These are phyloP conservation scores for Mycotypha africana DNA, from an alignment of 371 early-diverging fungal species.

Conservation along the genomic window DNA sequence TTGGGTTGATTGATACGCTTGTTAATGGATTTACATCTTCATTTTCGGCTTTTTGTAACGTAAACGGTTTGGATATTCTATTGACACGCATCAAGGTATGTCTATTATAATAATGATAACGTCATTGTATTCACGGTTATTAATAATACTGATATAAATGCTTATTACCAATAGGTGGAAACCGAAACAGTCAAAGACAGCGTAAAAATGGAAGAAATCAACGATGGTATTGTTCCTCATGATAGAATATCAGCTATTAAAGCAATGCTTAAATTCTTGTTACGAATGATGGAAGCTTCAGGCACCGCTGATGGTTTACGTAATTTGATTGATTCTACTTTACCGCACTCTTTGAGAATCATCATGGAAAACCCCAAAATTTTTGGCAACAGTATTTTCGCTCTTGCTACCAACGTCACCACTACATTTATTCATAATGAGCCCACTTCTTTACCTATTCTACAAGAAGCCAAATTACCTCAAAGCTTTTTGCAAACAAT, in stretches of 20 bases:
- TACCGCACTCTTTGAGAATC: constrained; percentile 69
- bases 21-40: constrained; percentile 73
- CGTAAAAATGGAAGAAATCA: too few relatives aligned
- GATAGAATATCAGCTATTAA: constrained; percentile 68
- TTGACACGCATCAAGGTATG: constrained; percentile 70
- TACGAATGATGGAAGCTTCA: constrained; percentile 90
- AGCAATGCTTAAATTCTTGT: constrained; percentile 84
- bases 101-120: constrained; percentile 26
- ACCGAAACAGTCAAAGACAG: too few relatives aligned
- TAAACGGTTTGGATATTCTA: constrained; percentile 74
- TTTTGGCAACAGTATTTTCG: constrained; percentile 74
- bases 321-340: constrained; percentile 87
- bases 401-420: constrained; percentile 84
- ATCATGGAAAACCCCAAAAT: constrained; percentile 68
- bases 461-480: constrained; percentile 88
- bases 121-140: too few relatives aligned
- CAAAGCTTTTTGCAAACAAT: constrained; percentile 75
- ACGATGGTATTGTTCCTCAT: constrained; percentile 29
- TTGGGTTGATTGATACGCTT: constrained; percentile 75
- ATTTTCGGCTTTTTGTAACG: constrained; percentile 76
- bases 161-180: too few relatives aligned
- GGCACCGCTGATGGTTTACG: constrained; percentile 87
- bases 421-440: constrained; percentile 96
- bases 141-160: too few relatives aligned
- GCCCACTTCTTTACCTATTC: constrained; percentile 85